These are phyloP conservation scores for Colletotrichum sp. DNA, from an alignment of 2,329 filamentous ascomycete genomes.

Conservation along the genomic window DNA sequence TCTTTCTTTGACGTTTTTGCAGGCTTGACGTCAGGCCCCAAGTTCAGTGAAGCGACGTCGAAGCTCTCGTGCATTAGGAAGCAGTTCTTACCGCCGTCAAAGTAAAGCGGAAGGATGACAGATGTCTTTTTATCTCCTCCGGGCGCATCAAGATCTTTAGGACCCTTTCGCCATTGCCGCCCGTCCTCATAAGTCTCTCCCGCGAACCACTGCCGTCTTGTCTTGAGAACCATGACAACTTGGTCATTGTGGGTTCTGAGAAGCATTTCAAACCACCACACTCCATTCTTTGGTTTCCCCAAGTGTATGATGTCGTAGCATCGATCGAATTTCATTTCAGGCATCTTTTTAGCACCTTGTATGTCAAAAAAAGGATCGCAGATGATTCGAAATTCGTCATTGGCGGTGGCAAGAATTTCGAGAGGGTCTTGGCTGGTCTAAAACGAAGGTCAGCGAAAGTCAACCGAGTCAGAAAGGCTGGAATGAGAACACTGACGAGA, in stretches of 20 bases:
- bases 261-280: not conserved
- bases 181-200: not conserved
- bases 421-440: no score
- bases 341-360: no score
- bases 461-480: no score
- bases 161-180: not conserved
- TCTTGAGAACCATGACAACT: not conserved
- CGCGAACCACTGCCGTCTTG: not conserved
- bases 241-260: not conserved
- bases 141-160: not conserved
- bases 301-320: no score
- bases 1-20: not conserved
- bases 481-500: no score
- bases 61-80: not conserved
- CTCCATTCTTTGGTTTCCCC: not conserved
- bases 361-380: no score
- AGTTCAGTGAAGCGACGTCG: not conserved
- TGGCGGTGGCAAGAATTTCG: no score
- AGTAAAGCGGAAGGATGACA: not conserved
- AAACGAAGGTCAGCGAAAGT: no score
- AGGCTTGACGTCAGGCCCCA: not conserved
- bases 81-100: not conserved
- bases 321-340: no score
- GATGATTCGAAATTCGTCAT: no score
- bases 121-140: not conserved